Conservation (phyloP, 805 yeast species). For the Saccharomycopsis fodiens region DNA sequence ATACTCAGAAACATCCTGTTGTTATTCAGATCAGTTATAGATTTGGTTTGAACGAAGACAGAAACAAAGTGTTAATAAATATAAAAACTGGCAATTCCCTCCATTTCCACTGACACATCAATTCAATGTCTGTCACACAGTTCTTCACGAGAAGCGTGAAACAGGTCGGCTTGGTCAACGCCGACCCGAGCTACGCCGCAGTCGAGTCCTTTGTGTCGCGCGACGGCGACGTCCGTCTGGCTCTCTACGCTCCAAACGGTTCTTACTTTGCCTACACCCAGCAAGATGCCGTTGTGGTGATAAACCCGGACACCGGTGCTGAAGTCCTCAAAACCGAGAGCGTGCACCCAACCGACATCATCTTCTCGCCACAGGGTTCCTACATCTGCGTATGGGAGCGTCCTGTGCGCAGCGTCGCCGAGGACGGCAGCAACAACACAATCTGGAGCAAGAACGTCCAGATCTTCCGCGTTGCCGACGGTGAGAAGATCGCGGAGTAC, state of each 20-base stretch:
- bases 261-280: constrained; percentile 64
- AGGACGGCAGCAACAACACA: constrained; percentile 54
- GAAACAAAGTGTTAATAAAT: too few relatives aligned
- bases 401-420: constrained; percentile 43
- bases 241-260: constrained; percentile 65
- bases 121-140: not conserved
- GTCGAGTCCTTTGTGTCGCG: constrained; percentile 25
- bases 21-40: too few relatives aligned
- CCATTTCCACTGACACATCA: not conserved
- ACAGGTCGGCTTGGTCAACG: constrained; percentile 23
- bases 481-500: constrained; percentile 50
- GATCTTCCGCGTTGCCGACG: constrained; percentile 53
- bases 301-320: constrained; percentile 43
- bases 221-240: constrained; percentile 47
- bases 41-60: too few relatives aligned
- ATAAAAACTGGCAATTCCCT: not conserved
- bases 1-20: too few relatives aligned
- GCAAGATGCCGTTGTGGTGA: constrained; percentile 49
- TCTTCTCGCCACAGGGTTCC: constrained; percentile 83
- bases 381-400: constrained; percentile 86
- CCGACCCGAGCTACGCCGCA: constrained; percentile 33
- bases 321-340: constrained; percentile 42
- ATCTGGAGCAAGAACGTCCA: constrained; percentile 67
- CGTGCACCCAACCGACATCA: constrained; percentile 69
- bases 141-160: constrained; percentile 39